These are phyloP conservation scores for Neonectria magnoliae DNA, from an alignment of 2,329 filamentous ascomycete genomes.

Conservation along the genomic window DNA sequence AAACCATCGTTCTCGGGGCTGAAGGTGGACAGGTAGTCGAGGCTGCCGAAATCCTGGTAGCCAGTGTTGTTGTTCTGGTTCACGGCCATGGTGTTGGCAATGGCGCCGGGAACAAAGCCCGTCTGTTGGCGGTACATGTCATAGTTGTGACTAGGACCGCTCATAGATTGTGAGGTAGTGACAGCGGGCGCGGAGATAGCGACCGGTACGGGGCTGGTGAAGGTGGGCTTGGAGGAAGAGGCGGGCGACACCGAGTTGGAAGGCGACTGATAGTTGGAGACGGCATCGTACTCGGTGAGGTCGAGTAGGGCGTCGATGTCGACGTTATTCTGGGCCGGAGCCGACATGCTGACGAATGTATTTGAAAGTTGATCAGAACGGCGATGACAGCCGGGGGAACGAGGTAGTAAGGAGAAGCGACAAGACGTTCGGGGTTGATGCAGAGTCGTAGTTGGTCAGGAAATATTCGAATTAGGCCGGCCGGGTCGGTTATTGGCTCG, in stretches of 20 bases:
- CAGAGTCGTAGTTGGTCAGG: background rate
- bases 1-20: constrained; percentile 73
- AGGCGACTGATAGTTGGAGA: constrained; percentile 67
- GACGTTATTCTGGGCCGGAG: constrained; percentile 57
- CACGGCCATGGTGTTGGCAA: constrained; percentile 82
- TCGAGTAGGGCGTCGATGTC: constrained; percentile 69
- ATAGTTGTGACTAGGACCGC: constrained; percentile 92
- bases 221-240: constrained; percentile 62
- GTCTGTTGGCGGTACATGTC: constrained; percentile 96
- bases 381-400: constrained; percentile 21
- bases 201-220: constrained; percentile 61
- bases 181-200: constrained; percentile 66
- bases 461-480: background rate
- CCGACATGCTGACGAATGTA: constrained; percentile 49
- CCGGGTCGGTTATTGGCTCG: constrained; percentile 3
- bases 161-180: constrained; percentile 70
- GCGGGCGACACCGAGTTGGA: constrained; percentile 62
- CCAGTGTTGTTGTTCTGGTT: constrained; percentile 70
- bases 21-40: constrained; percentile 65
- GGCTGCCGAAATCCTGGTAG: constrained; percentile 60
- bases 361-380: constrained; percentile 18
- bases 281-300: constrained; percentile 70
- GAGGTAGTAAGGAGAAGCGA: constrained; percentile 15
- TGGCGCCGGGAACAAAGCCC: constrained; percentile 85
- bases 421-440: constrained; percentile 1